These are phyloP conservation scores for Coffea canephora DNA, from an alignment of 257 asterid genomes.

Conservation along the genomic window DNA sequence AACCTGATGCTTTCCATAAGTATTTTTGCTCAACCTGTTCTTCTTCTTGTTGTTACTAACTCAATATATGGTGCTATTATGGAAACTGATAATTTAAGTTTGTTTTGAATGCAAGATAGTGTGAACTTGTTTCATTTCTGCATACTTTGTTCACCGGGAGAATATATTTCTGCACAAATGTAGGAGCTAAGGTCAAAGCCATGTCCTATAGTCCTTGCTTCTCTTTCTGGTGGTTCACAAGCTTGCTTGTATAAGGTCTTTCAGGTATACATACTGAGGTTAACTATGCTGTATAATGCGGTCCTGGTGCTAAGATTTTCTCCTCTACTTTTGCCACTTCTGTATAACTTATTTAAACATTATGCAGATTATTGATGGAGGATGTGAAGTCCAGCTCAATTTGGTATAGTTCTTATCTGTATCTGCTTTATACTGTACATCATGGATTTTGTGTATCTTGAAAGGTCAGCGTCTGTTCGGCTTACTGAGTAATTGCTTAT, in stretches of 20 bases:
- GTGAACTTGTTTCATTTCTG: no score
- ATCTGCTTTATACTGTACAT: constrained; percentile 10
- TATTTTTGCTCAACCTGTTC: neutral
- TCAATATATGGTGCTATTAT: neutral
- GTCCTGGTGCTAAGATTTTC: neutral
- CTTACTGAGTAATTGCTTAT: constrained; percentile 17
- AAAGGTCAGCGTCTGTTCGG: neutral
- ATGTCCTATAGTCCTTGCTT: constrained; percentile 73
- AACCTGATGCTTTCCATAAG: neutral
- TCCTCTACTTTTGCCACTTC: neutral
- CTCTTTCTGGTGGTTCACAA: constrained; percentile 86
- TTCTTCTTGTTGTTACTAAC: neutral
- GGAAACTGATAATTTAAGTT: neutral
- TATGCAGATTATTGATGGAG: constrained; percentile 77
- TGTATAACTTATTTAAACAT: constrained; percentile 2
- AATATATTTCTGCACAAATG: constrained; percentile 15
- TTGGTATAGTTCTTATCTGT: constrained; percentile 44
- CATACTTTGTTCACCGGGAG: neutral
- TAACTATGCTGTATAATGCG: neutral
- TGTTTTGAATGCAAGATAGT: neutral
- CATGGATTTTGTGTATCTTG: neutral
- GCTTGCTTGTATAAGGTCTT: constrained; percentile 92
- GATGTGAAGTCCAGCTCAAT: constrained; percentile 68
- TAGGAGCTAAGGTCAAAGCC: constrained; percentile 69
- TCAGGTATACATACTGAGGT: constrained; percentile 48